Percentiles rank a stretch among this genome's conserved stretches.
These are phyloP conservation scores for Beta lomatogona DNA, from an alignment of 179 eudicot species.

Conservation along the genomic window DNA sequence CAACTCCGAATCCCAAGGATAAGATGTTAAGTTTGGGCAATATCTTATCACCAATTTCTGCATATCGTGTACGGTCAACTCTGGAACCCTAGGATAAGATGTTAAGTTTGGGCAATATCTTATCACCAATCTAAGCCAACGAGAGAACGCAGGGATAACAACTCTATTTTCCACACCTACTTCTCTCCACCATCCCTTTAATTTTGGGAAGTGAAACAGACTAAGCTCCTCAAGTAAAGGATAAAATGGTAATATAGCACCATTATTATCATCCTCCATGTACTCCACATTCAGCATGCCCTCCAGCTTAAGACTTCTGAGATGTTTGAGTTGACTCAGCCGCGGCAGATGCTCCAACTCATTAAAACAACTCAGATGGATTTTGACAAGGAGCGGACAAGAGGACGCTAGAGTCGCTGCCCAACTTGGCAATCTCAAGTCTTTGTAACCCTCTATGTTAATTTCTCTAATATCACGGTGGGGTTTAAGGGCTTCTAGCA, in stretches of 20 bases:
- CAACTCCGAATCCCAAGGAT: too few relatives aligned
- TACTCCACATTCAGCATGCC: neutral
- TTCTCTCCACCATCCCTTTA: conserved; percentile 20
- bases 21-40: too few relatives aligned
- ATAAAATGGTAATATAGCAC: neutral
- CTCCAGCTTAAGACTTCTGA: neutral
- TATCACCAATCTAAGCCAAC: neutral
- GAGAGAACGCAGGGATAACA: neutral
- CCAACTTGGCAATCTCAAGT: conserved; percentile 20
- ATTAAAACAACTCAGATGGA: neutral
- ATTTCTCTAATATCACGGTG: neutral
- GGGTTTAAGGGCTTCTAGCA: neutral
- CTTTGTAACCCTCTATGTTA: neutral
- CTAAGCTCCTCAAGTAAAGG: conserved; percentile 4
- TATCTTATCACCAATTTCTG: too few relatives aligned
- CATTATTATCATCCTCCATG: neutral
- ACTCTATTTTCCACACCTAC: neutral
- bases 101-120: neutral
- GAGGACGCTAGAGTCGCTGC: neutral
- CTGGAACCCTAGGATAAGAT: conserved; percentile 10
- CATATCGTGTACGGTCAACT: neutral
- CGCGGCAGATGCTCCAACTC: conserved; percentile 5
- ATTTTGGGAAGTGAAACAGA: neutral
- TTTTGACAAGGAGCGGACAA: conserved; percentile 10
- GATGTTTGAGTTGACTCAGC: conserved; percentile 15